Percentiles rank a stretch among this genome's conserved stretches.
phyloP scores from a whole-genome alignment of 1,139 yeast genomes.

The Taiozyma sp. region DNA sequence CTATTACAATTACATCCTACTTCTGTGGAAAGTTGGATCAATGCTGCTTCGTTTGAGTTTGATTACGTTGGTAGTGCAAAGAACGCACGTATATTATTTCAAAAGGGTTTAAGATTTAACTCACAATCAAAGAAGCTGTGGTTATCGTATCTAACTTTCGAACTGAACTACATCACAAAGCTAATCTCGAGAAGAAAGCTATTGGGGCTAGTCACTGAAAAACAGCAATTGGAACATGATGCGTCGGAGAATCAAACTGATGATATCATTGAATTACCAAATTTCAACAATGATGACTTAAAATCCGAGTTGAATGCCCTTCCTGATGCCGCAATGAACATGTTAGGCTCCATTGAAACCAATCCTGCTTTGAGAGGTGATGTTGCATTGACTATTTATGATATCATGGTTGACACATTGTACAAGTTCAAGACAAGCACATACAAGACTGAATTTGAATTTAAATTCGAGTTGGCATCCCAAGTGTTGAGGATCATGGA shows the following conservation, averaged over 20 bases:
- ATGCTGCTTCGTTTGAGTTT: conserved; percentile 92
- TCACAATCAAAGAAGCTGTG: conserved; percentile 70
- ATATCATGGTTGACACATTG: conserved; percentile 58
- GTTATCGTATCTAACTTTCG: conserved; percentile 85
- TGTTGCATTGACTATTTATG: conserved; percentile 78
- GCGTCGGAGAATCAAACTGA: conserved; percentile 32
- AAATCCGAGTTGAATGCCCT: conserved; percentile 62
- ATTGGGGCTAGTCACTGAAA: conserved; percentile 70
- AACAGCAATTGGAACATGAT: conserved; percentile 57
- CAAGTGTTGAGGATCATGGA: conserved; percentile 56
- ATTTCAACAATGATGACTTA: conserved; percentile 44
- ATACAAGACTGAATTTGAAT: conserved; percentile 26
- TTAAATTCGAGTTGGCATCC: conserved; percentile 39
- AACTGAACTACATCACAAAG: conserved; percentile 79
- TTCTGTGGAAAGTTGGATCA: conserved; percentile 85
- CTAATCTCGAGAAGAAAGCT: conserved; percentile 79
- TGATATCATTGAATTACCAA: conserved; percentile 46
- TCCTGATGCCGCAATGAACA: conserved; percentile 85
- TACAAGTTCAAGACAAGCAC: conserved; percentile 32
- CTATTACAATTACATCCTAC: conserved; percentile 88
- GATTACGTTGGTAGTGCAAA: conserved; percentile 85
- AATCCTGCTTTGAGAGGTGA: conserved; percentile 93
- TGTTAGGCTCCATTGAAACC: conserved; percentile 79
- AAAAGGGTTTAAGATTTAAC: conserved; percentile 81
- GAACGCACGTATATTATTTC: conserved; percentile 84